Conservation (phyloP, 2,329 filamentous ascomycete species). For the Cercospora sojina region DNA sequence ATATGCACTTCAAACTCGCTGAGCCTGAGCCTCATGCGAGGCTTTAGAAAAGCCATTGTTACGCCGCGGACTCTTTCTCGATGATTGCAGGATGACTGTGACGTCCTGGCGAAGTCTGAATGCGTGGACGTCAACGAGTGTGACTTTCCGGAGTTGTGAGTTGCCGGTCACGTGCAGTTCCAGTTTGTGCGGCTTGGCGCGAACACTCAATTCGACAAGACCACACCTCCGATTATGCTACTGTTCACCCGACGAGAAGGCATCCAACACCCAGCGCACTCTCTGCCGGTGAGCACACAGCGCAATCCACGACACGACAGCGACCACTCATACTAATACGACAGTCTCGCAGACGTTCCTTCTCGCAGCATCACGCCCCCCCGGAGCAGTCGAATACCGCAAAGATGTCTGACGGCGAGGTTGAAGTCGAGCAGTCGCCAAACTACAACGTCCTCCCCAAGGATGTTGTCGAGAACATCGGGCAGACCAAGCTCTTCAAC, state of each 20-base stretch:
- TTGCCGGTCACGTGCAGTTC: not conserved
- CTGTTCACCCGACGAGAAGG: slow-evolving; percentile 13
- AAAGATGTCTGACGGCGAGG: slow-evolving; percentile 95
- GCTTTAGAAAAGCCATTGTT: not conserved
- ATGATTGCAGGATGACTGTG: not conserved
- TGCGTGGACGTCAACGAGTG: not conserved
- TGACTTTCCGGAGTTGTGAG: not conserved
- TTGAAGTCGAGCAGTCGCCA: slow-evolving; percentile 86
- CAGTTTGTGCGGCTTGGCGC: slow-evolving; percentile 4
- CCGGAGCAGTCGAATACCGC: slow-evolving; percentile 21
- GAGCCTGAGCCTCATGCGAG: not conserved
- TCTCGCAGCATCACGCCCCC: slow-evolving; percentile 9
- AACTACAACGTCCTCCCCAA: slow-evolving; percentile 84
- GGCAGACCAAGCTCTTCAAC: slow-evolving; percentile 95
- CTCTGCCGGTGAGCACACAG: slow-evolving; percentile 12
- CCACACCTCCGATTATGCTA: slow-evolving; percentile 11
- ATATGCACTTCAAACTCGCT: not conserved
- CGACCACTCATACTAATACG: slow-evolving; percentile 7
- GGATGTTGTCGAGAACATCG: slow-evolving; percentile 85
- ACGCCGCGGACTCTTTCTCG: not conserved
- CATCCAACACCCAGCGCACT: slow-evolving; percentile 16
- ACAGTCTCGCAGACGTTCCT: slow-evolving; percentile 10
- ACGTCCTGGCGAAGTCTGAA: not conserved
- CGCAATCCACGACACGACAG: not conserved
- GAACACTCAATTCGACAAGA: slow-evolving; percentile 1